These are phyloP conservation scores for Sporothrix sp. DNA, from an alignment of 2,329 filamentous ascomycete species.

Conservation along the genomic window DNA sequence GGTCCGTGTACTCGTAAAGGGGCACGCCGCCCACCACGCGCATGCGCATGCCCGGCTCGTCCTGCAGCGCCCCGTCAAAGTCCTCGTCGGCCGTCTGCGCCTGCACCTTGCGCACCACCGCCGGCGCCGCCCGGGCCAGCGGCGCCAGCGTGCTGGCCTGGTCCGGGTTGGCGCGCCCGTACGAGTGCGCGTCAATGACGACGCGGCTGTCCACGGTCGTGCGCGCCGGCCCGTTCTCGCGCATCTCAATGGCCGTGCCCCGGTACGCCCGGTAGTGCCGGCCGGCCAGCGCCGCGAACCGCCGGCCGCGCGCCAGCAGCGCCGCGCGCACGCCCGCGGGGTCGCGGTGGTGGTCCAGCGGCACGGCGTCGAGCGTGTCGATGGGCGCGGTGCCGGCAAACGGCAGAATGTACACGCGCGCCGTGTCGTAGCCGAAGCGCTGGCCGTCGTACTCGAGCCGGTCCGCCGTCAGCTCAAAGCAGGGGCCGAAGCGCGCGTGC, in stretches of 20 bases:
- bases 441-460: constrained; percentile 37
- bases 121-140: constrained; percentile 1
- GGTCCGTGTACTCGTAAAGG: neutral
- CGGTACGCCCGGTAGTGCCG: constrained; percentile 36
- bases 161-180: constrained; percentile 16
- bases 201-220: constrained; percentile 23
- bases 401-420: constrained; percentile 25
- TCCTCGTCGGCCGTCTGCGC: constrained; percentile 10
- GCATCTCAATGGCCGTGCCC: constrained; percentile 18
- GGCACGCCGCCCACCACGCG: neutral
- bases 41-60: neutral
- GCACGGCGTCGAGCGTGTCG: constrained; percentile 30
- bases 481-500: constrained; percentile 24
- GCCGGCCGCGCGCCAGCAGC: constrained; percentile 30
- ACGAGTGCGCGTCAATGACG: constrained; percentile 24
- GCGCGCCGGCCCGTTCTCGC: constrained; percentile 8
- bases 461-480: constrained; percentile 28
- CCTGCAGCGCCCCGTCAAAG: neutral
- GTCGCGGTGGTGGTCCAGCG: constrained; percentile 31
- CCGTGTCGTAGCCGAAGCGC: constrained; percentile 30
- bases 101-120: constrained; percentile 10
- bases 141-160: neutral
- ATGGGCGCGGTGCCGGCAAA: constrained; percentile 34
- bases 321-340: constrained; percentile 23
- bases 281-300: constrained; percentile 33